Base-by-base conservation (phyloP, 2,329 filamentous ascomycete species). In the Fusarium caatingaense region DNA sequence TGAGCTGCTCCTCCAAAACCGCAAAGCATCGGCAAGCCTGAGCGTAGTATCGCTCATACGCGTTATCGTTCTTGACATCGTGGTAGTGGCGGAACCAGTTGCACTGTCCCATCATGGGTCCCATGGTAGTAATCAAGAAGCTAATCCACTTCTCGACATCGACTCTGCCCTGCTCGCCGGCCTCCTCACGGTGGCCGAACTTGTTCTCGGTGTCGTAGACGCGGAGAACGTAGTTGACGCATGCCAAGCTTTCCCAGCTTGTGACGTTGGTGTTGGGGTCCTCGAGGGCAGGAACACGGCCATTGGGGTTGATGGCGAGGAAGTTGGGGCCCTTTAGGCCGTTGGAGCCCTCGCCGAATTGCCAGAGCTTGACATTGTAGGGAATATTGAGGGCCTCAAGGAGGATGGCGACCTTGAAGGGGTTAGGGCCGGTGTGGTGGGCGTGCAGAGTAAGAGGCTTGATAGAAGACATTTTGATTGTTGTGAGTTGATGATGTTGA, bases 251-350 rank as follows among this genome's bases (percentile, higher is more conserved):
- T 37, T 73, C 71, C 59, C 62, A 80, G 6, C 80, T 68, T 1
- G 75, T 76, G 10, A 79, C 48, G 13, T 64, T 71, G 1, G 71
- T 76, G 64, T 79, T 80, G 4, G 78, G 78, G 27, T 80, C 78
- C 18, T 72, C 54, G 18, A 79, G 68, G 1, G 75, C 71, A 0
- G 77, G 77, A 3, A 77, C 56, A 2, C 77, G 76, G 11, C 78
- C 77, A 40, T 80, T 80, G 4, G 78, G 76, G 46, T 79, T 79
- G 57, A 79, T 49, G 21, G 62, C 46, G 2, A 66, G 72, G 56
- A 71, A 79, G 30, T 76, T 78, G 11, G 76, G 34, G 4, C 71
- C 66, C 6, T 74, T 60, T 27, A 76, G 60, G 2, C 60, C 68
- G 44, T 78, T 67, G 7, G 55, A 48, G 2, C 37, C 37, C 5